Percentiles rank a stretch among this genome's conserved stretches.
These are phyloP conservation scores for Saccharum officinarum DNA, from an alignment of 176 grass and related monocot species.

Conservation along the genomic window DNA sequence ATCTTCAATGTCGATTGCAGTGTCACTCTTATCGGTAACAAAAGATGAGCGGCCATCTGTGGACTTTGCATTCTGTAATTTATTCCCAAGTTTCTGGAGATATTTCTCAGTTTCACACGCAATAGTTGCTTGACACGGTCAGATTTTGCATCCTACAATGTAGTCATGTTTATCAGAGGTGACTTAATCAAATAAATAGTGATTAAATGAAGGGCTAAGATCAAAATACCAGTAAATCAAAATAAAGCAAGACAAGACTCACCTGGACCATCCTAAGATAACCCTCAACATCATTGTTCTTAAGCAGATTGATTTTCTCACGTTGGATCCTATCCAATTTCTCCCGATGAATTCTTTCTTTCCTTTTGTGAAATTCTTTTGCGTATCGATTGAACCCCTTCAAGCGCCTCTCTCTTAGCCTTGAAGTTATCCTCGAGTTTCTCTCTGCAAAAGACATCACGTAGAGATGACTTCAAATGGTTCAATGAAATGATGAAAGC, in stretches of 20 bases:
- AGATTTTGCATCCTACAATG: slow-evolving; percentile 94
- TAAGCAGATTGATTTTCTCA: slow-evolving; percentile 98
- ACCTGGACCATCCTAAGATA: slow-evolving; percentile 99
- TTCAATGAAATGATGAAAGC: slow-evolving; percentile 8
- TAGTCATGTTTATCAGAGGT: slow-evolving; percentile 24
- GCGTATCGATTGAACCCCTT: slow-evolving; percentile 87
- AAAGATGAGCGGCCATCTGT: slow-evolving; percentile 50
- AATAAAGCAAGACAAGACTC: slow-evolving; percentile 30
- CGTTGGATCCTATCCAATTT: slow-evolving; percentile 95
- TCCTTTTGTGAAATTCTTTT: slow-evolving; percentile 99
- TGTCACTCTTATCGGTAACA: slow-evolving; percentile 61
- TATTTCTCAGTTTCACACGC: slow-evolving; percentile 98
- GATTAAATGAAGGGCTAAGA: slow-evolving; percentile 16
- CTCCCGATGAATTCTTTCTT: slow-evolving; percentile 88
- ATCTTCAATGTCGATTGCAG: slow-evolving; percentile 82
- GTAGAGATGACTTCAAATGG: slow-evolving; percentile 17
- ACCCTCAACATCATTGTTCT: slow-evolving; percentile 99
- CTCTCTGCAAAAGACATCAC: slow-evolving; percentile 57
- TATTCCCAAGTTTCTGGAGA: slow-evolving; percentile 85
- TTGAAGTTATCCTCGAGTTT: slow-evolving; percentile 93
- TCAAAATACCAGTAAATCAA: slow-evolving; percentile 25
- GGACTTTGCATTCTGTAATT: slow-evolving; percentile 68
- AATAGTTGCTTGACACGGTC: slow-evolving; percentile 97
- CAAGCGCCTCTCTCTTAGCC: slow-evolving; percentile 76
- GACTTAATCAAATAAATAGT: slow-evolving; percentile 22